Percentiles rank a stretch among this genome's conserved stretches.
These are phyloP conservation scores for Yarrowia divulgata DNA, from an alignment of 805 yeast genomes.

Conservation along the genomic window DNA sequence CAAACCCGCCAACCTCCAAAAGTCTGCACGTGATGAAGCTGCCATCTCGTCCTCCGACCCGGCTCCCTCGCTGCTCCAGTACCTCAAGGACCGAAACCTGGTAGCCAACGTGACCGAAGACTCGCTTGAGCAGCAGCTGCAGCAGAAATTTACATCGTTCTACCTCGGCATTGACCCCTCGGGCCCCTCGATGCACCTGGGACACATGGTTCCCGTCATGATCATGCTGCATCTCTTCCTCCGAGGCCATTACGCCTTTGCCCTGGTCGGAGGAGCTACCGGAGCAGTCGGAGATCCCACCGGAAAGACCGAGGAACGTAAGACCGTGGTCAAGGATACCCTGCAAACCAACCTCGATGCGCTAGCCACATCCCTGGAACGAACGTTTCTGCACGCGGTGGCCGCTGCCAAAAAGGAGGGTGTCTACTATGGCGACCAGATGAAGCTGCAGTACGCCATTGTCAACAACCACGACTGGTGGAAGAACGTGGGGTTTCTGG, in stretches of 20 bases:
- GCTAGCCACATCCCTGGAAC: constrained; percentile 63
- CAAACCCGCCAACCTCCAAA: constrained; percentile 14
- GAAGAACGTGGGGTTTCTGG: constrained; percentile 75
- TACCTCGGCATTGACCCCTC: constrained; percentile 98
- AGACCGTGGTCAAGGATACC: constrained; percentile 59
- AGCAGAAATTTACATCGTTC: constrained; percentile 50
- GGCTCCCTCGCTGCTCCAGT: constrained; percentile 12
- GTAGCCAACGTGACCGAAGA: constrained; percentile 33
- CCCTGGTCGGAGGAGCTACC: constrained; percentile 80
- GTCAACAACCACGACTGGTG: constrained; percentile 87
- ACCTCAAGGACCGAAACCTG: constrained; percentile 20
- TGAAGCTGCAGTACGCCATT: constrained; percentile 48
- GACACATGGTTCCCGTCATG: constrained; percentile 88
- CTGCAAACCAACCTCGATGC: constrained; percentile 63
- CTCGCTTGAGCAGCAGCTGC: constrained; percentile 13
- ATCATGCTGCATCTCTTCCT: constrained; percentile 81
- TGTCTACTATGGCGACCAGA: constrained; percentile 59
- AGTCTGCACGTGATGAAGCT: constrained; percentile 8
- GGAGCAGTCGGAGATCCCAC: constrained; percentile 97
- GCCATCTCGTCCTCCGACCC: neutral
- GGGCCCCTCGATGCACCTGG: constrained; percentile 86
- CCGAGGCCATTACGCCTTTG: constrained; percentile 84
- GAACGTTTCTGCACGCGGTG: constrained; percentile 43
- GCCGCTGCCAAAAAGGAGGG: constrained; percentile 52
- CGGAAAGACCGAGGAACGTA: constrained; percentile 82